Conservation (phyloP, 495 filamentous ascomycete genomes). For the Saxophila tyrrhenica region DNA sequence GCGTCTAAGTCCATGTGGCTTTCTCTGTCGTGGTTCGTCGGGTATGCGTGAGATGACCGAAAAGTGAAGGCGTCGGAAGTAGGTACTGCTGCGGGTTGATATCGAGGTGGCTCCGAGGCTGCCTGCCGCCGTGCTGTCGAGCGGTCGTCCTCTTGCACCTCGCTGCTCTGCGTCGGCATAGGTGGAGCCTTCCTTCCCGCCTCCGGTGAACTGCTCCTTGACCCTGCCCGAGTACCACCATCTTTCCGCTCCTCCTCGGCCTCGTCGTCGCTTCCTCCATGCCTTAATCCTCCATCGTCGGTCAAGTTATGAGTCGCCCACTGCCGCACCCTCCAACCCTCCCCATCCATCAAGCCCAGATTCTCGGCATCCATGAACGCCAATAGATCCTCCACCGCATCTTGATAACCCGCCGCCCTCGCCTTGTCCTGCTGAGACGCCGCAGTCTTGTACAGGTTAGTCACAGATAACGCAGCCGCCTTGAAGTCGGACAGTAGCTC, state of each 20-base stretch:
- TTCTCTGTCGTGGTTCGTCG: conserved; percentile 46
- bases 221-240: background rate
- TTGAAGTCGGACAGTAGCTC: conserved; percentile 75
- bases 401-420: conserved; percentile 73
- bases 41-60: conserved; percentile 54
- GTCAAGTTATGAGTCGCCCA: conserved; percentile 76
- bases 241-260: background rate
- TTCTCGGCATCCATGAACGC: conserved; percentile 71
- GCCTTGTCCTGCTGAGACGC: conserved; percentile 63
- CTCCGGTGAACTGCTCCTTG: conserved; percentile 47
- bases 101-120: conserved; percentile 9
- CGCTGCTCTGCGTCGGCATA: conserved; percentile 25
- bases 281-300: conserved; percentile 47
- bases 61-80: conserved; percentile 49
- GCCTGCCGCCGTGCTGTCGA: background rate
- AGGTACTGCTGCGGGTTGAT: conserved; percentile 22
- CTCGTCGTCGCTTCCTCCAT: conserved; percentile 27
- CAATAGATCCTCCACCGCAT: conserved; percentile 83
- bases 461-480: conserved; percentile 84
- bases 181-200: conserved; percentile 41
- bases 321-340: conserved; percentile 67
- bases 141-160: background rate
- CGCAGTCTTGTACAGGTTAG: conserved; percentile 88
- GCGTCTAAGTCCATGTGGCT: conserved; percentile 29
- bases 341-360: conserved; percentile 64